phyloP scores from a whole-genome alignment of 192 early-diverging fungal genomes.

The Fimicolochytrium jonesii region DNA sequence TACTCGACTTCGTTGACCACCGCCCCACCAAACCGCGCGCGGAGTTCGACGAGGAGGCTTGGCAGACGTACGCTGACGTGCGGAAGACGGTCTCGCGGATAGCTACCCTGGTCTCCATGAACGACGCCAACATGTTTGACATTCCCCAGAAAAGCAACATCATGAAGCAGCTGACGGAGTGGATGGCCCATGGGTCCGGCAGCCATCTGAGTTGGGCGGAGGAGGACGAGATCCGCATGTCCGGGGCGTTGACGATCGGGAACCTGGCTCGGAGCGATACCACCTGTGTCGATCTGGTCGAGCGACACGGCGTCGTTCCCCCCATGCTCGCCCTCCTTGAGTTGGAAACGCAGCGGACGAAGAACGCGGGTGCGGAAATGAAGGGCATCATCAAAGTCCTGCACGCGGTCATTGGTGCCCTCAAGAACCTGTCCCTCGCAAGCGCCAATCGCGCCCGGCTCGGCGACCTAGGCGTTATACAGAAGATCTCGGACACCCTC shows the following conservation, averaged over 20 bases:
- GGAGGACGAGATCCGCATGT: slow-evolving; percentile 54
- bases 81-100: slow-evolving; percentile 41
- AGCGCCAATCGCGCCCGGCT: slow-evolving; percentile 33
- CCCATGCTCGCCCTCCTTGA: slow-evolving; percentile 31
- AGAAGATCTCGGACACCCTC: slow-evolving; percentile 24
- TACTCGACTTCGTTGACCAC: slow-evolving; percentile 50
- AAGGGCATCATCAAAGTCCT: slow-evolving; percentile 45
- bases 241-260: slow-evolving; percentile 49
- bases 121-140: slow-evolving; percentile 47
- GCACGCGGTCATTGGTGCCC: slow-evolving; percentile 49
- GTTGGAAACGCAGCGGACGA: slow-evolving; percentile 32
- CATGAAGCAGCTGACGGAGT: slow-evolving; percentile 38
- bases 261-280: slow-evolving; percentile 49
- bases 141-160: slow-evolving; percentile 28
- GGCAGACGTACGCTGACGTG: slow-evolving; percentile 29
- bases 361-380: slow-evolving; percentile 17
- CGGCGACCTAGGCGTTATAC: slow-evolving; percentile 38
- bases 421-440: slow-evolving; percentile 51
- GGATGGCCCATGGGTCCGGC: slow-evolving; percentile 31
- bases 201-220: slow-evolving; percentile 23
- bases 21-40: neutral
- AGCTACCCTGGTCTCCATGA: slow-evolving; percentile 49
- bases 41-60: slow-evolving; percentile 25
- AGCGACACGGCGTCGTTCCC: slow-evolving; percentile 27
- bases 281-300: slow-evolving; percentile 34